Conservation (phyloP, 2,329 filamentous ascomycete species). For the Passalora sequoiae region DNA sequence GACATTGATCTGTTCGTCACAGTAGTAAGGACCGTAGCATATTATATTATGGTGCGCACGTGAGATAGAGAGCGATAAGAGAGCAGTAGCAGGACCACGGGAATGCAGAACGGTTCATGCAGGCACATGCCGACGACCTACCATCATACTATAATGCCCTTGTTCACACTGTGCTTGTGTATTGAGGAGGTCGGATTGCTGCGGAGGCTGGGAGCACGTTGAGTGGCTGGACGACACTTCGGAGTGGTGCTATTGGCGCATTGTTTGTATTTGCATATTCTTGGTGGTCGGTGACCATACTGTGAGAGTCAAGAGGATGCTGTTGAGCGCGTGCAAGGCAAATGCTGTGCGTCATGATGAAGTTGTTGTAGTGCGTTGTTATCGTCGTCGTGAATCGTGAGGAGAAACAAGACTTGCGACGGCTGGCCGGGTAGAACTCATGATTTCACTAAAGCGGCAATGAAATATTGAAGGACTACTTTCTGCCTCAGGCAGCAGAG, state of each 20-base stretch:
- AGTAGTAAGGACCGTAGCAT: constrained; percentile 1
- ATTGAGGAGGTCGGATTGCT: not conserved
- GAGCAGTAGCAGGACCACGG: not conserved
- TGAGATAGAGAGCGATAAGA: constrained; percentile 5
- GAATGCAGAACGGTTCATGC: not conserved
- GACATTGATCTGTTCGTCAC: not conserved
- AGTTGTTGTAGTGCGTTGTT: not conserved
- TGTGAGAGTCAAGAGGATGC: not conserved
- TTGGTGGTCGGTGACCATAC: not conserved
- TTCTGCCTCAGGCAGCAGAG: not conserved
- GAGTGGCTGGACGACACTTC: not conserved
- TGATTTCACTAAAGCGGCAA: not conserved
- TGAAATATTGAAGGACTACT: not conserved
- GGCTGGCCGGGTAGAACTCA: too few relatives aligned
- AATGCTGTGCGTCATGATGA: not conserved
- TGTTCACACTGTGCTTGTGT: not conserved
- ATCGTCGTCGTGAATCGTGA: too few relatives aligned
- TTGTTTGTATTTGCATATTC: constrained; percentile 1
- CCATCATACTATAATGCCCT: not conserved
- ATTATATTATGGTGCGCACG: constrained; percentile 4
- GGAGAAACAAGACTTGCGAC: too few relatives aligned
- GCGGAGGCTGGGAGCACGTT: constrained; percentile 2
- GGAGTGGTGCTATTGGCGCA: not conserved
- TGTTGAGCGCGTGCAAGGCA: constrained; percentile 3
- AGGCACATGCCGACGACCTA: not conserved